Evolutionary conservation across 495 filamentous ascomycete species (phyloP), one percentile per base, ranked within the genome.

Genomic region (Hyaloscypha variabilis): DNA sequence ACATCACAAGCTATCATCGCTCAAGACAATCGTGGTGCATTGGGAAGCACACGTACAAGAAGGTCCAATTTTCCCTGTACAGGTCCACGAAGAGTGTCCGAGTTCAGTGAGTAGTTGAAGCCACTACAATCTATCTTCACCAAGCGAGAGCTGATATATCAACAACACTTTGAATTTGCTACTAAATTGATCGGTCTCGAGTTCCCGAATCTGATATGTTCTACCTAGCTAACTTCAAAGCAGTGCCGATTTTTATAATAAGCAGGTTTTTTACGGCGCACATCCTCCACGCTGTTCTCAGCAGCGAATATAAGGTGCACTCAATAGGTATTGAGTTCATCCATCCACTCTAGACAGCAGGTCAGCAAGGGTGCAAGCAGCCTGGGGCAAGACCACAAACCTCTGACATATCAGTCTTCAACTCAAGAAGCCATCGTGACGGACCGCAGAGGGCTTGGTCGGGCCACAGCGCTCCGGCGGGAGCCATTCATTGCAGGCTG

Each of bases 351-450:
- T 58, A 11, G 21, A 55, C 6, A 13, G 39, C 23, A 25, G 8
- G 34, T 39, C 8, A 29, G 49, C 13, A n/a, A 13, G 30, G 3
- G 13, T 4, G 19, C 17, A 46, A n/a, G n/a, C 39, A 19, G 14
- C 30, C 3, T 19, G 24, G 19, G 26, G 25, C 39, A 31, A 56
- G 24, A 59, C 8, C 39, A 53, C 51, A 54, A 54, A 69, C 69
- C 69, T 64, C 59, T 65, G 55, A 58, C 53, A 59, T 53, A 13
- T 61, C 58, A 66, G 26, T 70, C 6, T 60, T 65, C 69, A 71
- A 82, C 78, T 84, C 79, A 85, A 85, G 75, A 77, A 76, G 79
- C 77, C 79, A 76, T 82, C 82, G 81, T 84, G 75, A 83, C 77
- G 77, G 81, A 81, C 77, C 83, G 82, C 76, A 86, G 83, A 77